Base-by-base conservation (phyloP, 495 filamentous ascomycete genomes). In the Xylaria grammica region DNA sequence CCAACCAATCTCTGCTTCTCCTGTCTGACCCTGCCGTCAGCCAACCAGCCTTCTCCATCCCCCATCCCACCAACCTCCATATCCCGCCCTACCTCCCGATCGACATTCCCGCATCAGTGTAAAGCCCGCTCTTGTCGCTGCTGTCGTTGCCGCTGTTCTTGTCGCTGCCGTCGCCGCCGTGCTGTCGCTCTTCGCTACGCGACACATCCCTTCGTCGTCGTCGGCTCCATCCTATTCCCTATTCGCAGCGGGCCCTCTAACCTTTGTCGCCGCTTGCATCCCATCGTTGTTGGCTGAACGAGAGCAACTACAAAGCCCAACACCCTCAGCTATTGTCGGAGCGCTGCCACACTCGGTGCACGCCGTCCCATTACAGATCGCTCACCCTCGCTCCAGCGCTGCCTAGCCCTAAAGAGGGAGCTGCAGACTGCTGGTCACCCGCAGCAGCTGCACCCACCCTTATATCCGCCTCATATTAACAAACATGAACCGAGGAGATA, bases 401-500 rank as follows among this genome's bases (percentile, higher is more conserved):
- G 69, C 69, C 69, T 70, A 72, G 65, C 63, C 61, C 63, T 66
- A 68, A 57, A 32, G 59, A 74, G 69, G 67, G 67, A 74, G 65
- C 72, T 64, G 72, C 72, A 70, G 72, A 57, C 69, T 70, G 65
- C 69, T 72, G 69, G 69, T 65, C 71, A 65, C 69, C 71, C 59
- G 60, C 67, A 72, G 72, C 72, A 68, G 72, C 65, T 74, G 72
- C 67, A 65, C 42, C 27, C 51, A 52, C 49, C 51, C 61, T 45
- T 61, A 52, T 50, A 49, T 52, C 69, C 60, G 67, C 65, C 24
- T 53, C 62, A 50, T 48, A 52, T 50, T 63, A 67, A 68, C 72
- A 72, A 83, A 75, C 74, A 87, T 82, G 82, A 84, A 83, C 78
- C 84, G 85, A 75, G 85, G 85, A 74, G 76, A 80, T 32, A 79